These are phyloP conservation scores for Stylosanthes scabra DNA, from an alignment of 331 rosid species.

Conservation along the genomic window DNA sequence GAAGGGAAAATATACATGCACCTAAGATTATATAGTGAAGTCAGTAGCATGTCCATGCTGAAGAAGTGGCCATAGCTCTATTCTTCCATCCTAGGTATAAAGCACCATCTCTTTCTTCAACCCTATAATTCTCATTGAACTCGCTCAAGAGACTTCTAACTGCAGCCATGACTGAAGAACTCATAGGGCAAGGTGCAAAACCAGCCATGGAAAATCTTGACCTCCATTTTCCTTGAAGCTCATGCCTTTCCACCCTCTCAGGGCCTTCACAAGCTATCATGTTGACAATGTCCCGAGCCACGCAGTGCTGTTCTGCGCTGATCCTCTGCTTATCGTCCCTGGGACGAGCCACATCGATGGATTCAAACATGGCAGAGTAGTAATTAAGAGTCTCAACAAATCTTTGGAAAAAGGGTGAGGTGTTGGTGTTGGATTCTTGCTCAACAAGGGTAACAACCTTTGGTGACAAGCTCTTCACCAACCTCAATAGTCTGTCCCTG, in stretches of 20 bases:
- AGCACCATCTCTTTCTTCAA: constrained; percentile 52
- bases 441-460: constrained; percentile 83
- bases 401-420: constrained; percentile 77
- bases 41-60: constrained; percentile 77
- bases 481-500: constrained; percentile 78
- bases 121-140: constrained; percentile 59
- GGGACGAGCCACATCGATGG: constrained; percentile 71
- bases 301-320: constrained; percentile 82
- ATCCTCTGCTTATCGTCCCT: constrained; percentile 76
- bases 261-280: constrained; percentile 90
- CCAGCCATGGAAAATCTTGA: constrained; percentile 86
- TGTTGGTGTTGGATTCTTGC: constrained; percentile 98
- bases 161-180: constrained; percentile 50
- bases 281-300: constrained; percentile 96
- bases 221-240: constrained; percentile 81
- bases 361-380: constrained; percentile 89
- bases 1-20: constrained; percentile 34
- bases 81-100: constrained; percentile 76
- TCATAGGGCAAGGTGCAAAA: constrained; percentile 61
- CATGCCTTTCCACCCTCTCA: constrained; percentile 95
- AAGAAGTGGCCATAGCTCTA: constrained; percentile 66
- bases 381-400: constrained; percentile 73
- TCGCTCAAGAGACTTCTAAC: constrained; percentile 54
- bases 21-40: constrained; percentile 21
- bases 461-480: constrained; percentile 81